Conservation (phyloP, 805 yeast species). For the Saccharomycopsis fibuligera region DNA sequence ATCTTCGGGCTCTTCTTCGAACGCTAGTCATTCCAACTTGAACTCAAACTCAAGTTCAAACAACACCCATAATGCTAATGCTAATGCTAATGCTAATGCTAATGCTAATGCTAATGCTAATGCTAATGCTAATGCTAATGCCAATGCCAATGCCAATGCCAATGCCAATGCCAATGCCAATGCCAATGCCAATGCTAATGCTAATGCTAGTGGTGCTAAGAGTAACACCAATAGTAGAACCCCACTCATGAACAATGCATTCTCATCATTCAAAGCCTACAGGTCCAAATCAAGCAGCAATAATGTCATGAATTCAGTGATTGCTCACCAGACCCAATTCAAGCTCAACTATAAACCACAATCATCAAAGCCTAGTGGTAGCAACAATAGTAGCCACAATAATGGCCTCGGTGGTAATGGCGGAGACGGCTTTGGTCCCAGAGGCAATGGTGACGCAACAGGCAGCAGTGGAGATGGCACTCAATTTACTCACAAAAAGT, state of each 20-base stretch:
- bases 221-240: background rate
- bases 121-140: too few species aligned
- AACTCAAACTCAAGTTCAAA: too few species aligned
- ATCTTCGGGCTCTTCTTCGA: too few species aligned
- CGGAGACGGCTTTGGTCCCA: background rate
- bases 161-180: too few species aligned
- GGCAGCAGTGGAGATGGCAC: too few species aligned
- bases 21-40: too few species aligned
- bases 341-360: conserved; percentile 13
- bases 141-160: too few species aligned
- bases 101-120: too few species aligned
- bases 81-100: too few species aligned
- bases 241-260: conserved; percentile 5
- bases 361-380: conserved; percentile 27
- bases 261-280: conserved; percentile 20
- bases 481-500: conserved; percentile 26
- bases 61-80: too few species aligned
- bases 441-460: background rate
- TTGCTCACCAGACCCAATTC: conserved; percentile 22
- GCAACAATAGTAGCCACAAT: conserved; percentile 12
- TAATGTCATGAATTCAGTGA: conserved; percentile 13
- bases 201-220: background rate
- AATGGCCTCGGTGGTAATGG: background rate
- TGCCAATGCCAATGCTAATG: background rate
- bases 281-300: conserved; percentile 10